Base-by-base conservation (phyloP, 2,329 filamentous ascomycete species). In the Diaporthe humulicola region DNA sequence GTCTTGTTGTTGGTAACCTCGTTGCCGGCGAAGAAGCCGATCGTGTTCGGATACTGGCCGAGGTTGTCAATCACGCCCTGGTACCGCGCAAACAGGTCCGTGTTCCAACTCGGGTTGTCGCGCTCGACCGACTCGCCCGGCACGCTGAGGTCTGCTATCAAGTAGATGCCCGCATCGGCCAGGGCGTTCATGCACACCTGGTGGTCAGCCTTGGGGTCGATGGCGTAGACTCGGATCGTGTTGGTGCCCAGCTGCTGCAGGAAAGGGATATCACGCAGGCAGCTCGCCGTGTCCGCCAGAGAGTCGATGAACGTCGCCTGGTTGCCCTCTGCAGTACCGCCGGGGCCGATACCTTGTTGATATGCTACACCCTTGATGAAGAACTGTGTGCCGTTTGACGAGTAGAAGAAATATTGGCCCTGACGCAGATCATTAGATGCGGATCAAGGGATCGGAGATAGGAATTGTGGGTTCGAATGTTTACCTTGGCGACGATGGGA, bases 21-120 rank as follows among this genome's bases (percentile, higher is more conserved):
- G 87, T 99, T 99, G 83, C 97, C 97, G 79, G 96, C 96, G 84
- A 99, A 98, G 93, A 98, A 99, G 81, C 97, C 97, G 77, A 99
- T 92, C 67, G 95, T 93, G 87, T 99, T 99, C 85, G 90, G 90
- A 89, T 98, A 98, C 82, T 94, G 89, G 79, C 90, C 88, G 81
- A 99, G 88, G 77, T 90, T 89, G 82, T 98, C 96, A 76, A 99
- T 87, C 76, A 99, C 97, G 48, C 86, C 86, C 74, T 92, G 94
- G 89, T 98, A 99, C 77, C 95, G 94, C 42, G 88, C 83, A 86
- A 92, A 98, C 60, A 98, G 89, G 17, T 90, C 89, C 73, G 92
- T 90, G 82, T 95, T 92, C 97, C 97, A 99, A 76, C 88, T 81
- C 22, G 96, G 93, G 78, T 89, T 85, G 82, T 94, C 89, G 78